Evolutionary conservation across 2,329 filamentous ascomycete genomes (phyloP).

Genomic region (Aspergillus transmontanensis): DNA sequence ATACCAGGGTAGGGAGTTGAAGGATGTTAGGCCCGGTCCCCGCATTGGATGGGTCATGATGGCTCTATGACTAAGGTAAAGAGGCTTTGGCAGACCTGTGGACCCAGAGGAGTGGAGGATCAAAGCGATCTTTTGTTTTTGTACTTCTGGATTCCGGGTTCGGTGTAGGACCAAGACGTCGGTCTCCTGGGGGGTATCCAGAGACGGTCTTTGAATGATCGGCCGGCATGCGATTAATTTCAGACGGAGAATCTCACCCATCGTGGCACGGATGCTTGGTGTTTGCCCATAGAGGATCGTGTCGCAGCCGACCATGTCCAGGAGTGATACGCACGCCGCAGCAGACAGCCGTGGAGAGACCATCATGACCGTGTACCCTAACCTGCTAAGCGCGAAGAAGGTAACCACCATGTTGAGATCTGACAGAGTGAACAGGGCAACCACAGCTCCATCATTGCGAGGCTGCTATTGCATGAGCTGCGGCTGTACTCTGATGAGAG

Average conservation of each 20-base stretch:
- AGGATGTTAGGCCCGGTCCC: slow-evolving; percentile 42
- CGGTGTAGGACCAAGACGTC: slow-evolving; percentile 23
- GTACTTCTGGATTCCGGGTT: slow-evolving; percentile 28
- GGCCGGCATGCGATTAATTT: slow-evolving; percentile 30
- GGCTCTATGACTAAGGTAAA: slow-evolving; percentile 46
- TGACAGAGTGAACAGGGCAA: slow-evolving; percentile 46
- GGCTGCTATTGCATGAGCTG: slow-evolving; percentile 17
- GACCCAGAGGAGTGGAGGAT: slow-evolving; percentile 55
- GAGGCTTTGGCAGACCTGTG: slow-evolving; percentile 51
- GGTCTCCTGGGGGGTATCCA: slow-evolving; percentile 4
- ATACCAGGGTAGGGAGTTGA: slow-evolving; percentile 49
- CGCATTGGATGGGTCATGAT: slow-evolving; percentile 41
- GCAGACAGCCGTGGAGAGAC: slow-evolving; percentile 48
- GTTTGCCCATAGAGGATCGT: slow-evolving; percentile 43
- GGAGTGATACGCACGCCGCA: slow-evolving; percentile 43
- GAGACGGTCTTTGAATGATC: slow-evolving; percentile 20
- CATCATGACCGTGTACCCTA: slow-evolving; percentile 48
- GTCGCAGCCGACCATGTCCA: slow-evolving; percentile 38
- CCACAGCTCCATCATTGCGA: slow-evolving; percentile 22
- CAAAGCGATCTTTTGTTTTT: slow-evolving; percentile 36
- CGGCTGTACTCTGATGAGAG: neutral
- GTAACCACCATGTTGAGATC: slow-evolving; percentile 47
- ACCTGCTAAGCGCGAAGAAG: slow-evolving; percentile 48
- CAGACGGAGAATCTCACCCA: slow-evolving; percentile 30
- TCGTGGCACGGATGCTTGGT: slow-evolving; percentile 34